Evolutionary conservation across 73 alveolate species (phyloP), one percentile per base, ranked within the genome.

Genomic region (Paramecium tetraurelia): DNA sequence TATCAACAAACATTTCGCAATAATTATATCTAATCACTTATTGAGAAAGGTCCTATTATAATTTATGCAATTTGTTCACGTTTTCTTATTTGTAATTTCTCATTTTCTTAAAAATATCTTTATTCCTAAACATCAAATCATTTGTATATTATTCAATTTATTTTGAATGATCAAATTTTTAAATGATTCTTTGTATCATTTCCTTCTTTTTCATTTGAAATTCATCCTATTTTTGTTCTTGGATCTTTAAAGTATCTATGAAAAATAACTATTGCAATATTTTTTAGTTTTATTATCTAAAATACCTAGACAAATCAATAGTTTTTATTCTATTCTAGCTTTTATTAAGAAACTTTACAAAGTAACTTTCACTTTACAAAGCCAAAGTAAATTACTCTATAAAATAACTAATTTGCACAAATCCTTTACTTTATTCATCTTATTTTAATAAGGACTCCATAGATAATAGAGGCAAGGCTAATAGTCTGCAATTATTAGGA

Each of bases 31-130:
- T 20, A 36, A 16, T 18, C 18, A 72, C 11, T 18, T 72, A 20
- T 36, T 33, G 22, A 29, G 40, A 20, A 20, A 72, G 46, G 38
- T 72, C 53, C n/a, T 72, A 35, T 35, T 72, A n/a, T 36, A 72
- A 33, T 35, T 35, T 9, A 36, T 31, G 46, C 29, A 72, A 38
- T 36, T 31, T 40, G 16, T 72, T 72, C 1, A 72, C 59, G 3
- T 33, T 72, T 40, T 72, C 86, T 72, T 72, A 72, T 72, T 72
- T 72, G 21, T 72, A 72, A 58, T 72, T 72, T 72, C 86, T 72
- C 59, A 72, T 36, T 38, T 40, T 40, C 46, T 72, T 72, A 36
- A 72, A 29, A 29, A 72, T 72, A 5, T 72, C 35, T 38, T 72
- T 72, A 38, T 72, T 72, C 38, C 86, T 72, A 0, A 14, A 10